Evolutionary conservation across 2,329 filamentous ascomycete genomes (phyloP), one percentile per base, ranked within the genome.

Genomic region (Colletotrichum horii): DNA sequence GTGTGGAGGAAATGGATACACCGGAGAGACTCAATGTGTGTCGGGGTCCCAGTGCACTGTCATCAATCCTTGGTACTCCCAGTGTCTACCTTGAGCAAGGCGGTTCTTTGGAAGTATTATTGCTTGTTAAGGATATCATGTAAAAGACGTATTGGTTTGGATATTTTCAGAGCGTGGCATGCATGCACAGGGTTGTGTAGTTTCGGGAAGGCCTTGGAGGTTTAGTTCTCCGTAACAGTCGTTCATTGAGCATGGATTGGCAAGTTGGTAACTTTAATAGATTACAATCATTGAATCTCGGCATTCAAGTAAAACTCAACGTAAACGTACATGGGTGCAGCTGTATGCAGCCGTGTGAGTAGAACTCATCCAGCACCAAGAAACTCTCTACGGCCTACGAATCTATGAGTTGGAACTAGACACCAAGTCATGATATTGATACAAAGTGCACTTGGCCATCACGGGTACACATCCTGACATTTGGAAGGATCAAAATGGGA

Each of bases 51-150:
- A n/a, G 7, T 75, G 73, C 32, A n/a, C 19, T 12, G 65, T 65
- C 2, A 38, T 67, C 30, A 75, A 75, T 16, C 38, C 73, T 11
- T 75, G 48, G 52, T 73, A 75, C 56, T 65, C 69, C 8, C 73
- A 75, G 19, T 75, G 73, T 22, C 71, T 71, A 22, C 69, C 73
- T 6, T 75, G 36, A 55, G 15, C 0, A 34, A 64, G 11, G 34
- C 6, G 15, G 6, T 4, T 19, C 8, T 30, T 15, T 32, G 58
- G 26, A 4, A 6, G 1, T 15, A 34, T 8, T 14, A 6, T 61
- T 14, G 19, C 15, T 2, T 19, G 8, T 7, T 5, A 24, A 28
- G 43, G 4, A 61, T 14, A 14, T 15, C 7, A 34, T 24, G 16
- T 3, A 24, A 30, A 11, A 61, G n/a, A n/a, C 6, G 1, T 58